Percentiles rank a stretch among this genome's conserved stretches.
Conservation (phyloP, 768 basidiomycete species). For the Kwoniella sp. region DNA sequence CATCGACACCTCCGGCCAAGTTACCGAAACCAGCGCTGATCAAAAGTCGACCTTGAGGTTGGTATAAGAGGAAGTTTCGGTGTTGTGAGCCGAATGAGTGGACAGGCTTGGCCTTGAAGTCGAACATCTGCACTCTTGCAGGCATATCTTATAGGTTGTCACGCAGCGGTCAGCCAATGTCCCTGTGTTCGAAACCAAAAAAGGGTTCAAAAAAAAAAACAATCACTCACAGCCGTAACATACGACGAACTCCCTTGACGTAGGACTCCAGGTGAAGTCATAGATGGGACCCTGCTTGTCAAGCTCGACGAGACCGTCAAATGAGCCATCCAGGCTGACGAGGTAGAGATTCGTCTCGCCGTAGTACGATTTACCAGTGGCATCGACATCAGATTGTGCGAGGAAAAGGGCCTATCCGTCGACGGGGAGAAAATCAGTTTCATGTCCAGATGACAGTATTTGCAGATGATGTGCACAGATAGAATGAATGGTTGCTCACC, state of each 20-base stretch:
- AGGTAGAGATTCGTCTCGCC: conserved; percentile 96
- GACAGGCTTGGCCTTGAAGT: conserved; percentile 80
- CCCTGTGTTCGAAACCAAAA: background rate
- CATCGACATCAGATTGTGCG: conserved; percentile 95
- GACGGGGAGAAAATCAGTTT: background rate
- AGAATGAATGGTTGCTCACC: conserved; percentile 57
- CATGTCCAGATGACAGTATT: too few species aligned
- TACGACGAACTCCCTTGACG: conserved; percentile 93
- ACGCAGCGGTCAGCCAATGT: background rate
- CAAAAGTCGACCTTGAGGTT: conserved; percentile 85
- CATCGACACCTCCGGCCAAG: conserved; percentile 87
- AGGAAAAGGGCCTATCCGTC: conserved; percentile 65
- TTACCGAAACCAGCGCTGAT: conserved; percentile 95
- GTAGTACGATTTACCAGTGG: conserved; percentile 95
- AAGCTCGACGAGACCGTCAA: conserved; percentile 77
- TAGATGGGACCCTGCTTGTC: conserved; percentile 98
- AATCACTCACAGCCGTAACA: conserved; percentile 85
- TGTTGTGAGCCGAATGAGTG: conserved; percentile 90
- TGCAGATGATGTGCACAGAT: conserved; percentile 1
- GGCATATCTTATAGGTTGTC: conserved; percentile 73
- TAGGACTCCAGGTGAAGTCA: conserved; percentile 94
- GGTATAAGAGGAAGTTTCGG: conserved; percentile 90
- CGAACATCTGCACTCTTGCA: conserved; percentile 87
- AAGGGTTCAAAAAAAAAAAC: background rate
- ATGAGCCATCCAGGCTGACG: conserved; percentile 86